phyloP scores from a whole-genome alignment of 192 early-diverging fungal species.

The Paraglomus brasilianum region DNA sequence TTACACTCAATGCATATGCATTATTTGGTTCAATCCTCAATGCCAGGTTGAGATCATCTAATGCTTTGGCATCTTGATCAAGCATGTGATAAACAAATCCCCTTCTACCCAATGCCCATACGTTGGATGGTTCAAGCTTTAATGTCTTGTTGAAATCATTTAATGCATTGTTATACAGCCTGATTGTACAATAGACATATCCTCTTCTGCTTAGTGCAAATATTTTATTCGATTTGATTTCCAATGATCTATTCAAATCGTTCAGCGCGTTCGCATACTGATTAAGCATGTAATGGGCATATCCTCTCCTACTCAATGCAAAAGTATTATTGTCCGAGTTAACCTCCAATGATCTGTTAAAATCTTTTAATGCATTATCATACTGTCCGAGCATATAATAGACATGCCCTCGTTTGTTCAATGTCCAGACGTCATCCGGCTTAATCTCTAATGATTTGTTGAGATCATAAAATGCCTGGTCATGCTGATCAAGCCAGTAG shows the following conservation, averaged over 20 bases:
- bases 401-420: neutral
- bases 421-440: neutral
- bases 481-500: neutral
- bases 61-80: neutral
- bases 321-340: neutral
- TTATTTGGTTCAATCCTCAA: neutral
- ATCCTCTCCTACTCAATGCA: constrained; percentile 5
- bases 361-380: neutral
- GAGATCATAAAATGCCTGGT: constrained; percentile 1
- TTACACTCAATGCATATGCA: neutral
- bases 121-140: neutral
- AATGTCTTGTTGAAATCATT: constrained; percentile 19
- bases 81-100: neutral
- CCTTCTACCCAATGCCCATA: constrained; percentile 1
- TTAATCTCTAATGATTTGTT: neutral
- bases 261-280: neutral
- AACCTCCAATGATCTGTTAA: neutral
- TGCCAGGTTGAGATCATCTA: neutral
- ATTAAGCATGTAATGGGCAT: neutral
- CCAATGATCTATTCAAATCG: constrained; percentile 3
- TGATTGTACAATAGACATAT: neutral
- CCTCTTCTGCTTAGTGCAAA: constrained; percentile 2
- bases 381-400: constrained; percentile 9
- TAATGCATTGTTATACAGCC: neutral
- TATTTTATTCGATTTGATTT: constrained; percentile 16